Percentiles rank a stretch among this genome's conserved stretches.
phyloP scores from a whole-genome alignment of 2,329 filamentous ascomycete species.

The Phialocephala subalpina region DNA sequence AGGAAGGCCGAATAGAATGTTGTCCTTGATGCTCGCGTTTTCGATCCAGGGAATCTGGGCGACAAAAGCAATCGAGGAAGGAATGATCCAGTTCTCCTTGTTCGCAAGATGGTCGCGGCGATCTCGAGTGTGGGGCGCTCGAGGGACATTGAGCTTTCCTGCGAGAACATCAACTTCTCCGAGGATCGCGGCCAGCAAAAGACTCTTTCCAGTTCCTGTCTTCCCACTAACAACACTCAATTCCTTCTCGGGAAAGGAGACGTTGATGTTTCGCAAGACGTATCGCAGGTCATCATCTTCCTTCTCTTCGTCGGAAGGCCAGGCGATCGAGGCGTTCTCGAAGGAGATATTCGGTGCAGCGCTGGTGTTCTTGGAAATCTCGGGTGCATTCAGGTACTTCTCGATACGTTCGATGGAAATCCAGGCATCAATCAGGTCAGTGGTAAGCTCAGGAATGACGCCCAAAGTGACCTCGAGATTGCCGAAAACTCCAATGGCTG shows the following conservation, averaged over 20 bases:
- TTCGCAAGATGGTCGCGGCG: conserved; percentile 70
- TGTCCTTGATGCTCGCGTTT: conserved; percentile 80
- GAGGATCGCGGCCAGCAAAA: conserved; percentile 76
- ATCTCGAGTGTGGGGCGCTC: conserved; percentile 57
- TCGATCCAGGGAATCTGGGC: conserved; percentile 84
- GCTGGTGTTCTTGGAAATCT: conserved; percentile 62
- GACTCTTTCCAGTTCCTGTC: conserved; percentile 80
- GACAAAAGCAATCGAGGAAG: conserved; percentile 73
- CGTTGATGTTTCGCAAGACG: conserved; percentile 67
- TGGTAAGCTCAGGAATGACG: conserved; percentile 76
- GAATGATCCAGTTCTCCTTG: conserved; percentile 70
- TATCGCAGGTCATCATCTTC: conserved; percentile 67
- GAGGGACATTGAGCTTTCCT: conserved; percentile 66
- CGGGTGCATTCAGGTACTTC: conserved; percentile 72
- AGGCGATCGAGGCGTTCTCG: conserved; percentile 73
- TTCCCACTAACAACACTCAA: conserved; percentile 79
- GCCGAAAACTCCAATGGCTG: conserved; percentile 77
- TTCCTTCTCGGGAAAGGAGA: conserved; percentile 73
- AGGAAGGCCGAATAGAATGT: conserved; percentile 80
- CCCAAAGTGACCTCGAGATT: conserved; percentile 76
- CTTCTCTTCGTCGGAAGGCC: conserved; percentile 74
- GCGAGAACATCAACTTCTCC: conserved; percentile 76
- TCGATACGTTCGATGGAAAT: conserved; percentile 79
- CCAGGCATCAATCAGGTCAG: conserved; percentile 71
- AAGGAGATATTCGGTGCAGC: conserved; percentile 69